Conservation (phyloP, 2,329 filamentous ascomycete species). For the Podosphaera xanthii region DNA sequence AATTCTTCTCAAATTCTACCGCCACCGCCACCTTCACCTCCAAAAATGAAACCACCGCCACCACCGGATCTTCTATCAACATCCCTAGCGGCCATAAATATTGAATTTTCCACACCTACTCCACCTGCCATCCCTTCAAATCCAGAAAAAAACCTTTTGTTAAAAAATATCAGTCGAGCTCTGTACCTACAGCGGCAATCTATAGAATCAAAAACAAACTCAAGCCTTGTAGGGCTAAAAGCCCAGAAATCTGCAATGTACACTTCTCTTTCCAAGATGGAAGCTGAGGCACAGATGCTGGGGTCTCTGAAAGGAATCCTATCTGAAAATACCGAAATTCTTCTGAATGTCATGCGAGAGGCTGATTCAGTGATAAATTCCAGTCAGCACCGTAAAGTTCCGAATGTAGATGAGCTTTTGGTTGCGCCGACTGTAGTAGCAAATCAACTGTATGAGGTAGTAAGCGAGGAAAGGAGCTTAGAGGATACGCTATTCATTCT, state of each 20-base stretch:
- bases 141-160: constrained; percentile 76
- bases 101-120: constrained; percentile 21
- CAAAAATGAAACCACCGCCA: constrained; percentile 17
- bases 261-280: constrained; percentile 42
- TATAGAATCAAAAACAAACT: constrained; percentile 46
- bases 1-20: constrained; percentile 11
- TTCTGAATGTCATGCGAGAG: constrained; percentile 53
- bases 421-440: constrained; percentile 87
- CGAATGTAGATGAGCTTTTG: constrained; percentile 70
- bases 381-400: constrained; percentile 44
- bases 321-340: constrained; percentile 51
- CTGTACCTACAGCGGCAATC: constrained; percentile 46
- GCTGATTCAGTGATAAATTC: constrained; percentile 59
- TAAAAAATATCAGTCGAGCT: constrained; percentile 50
- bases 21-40: constrained; percentile 13
- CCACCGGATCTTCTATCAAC: constrained; percentile 29
- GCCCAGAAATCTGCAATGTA: constrained; percentile 63
- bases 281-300: constrained; percentile 50
- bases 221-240: constrained; percentile 50
- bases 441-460: constrained; percentile 73
- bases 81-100: constrained; percentile 27
- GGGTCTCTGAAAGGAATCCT: constrained; percentile 48
- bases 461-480: constrained; percentile 71
- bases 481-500: constrained; percentile 73
- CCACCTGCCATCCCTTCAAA: constrained; percentile 68